phyloP scores from a whole-genome alignment of 192 early-diverging fungal genomes.

The Spizellomyces punctatus region DNA sequence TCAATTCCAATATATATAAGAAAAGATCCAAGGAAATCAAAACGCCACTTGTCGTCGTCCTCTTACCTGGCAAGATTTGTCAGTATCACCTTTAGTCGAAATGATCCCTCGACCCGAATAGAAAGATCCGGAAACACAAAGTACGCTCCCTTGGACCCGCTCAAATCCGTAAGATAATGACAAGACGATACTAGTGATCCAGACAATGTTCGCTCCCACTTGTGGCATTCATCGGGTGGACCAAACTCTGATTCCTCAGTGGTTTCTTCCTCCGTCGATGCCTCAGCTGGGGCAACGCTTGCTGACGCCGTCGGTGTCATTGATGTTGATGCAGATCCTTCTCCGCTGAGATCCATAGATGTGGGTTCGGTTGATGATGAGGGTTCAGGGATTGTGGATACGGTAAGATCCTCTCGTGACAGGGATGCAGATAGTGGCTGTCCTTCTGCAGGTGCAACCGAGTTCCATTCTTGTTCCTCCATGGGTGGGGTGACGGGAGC shows the following conservation, averaged over 20 bases:
- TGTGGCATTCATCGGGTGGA: background rate
- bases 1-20: no score
- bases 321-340: background rate
- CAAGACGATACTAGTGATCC: conserved; percentile 27
- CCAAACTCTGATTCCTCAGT: background rate
- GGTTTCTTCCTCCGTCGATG: background rate
- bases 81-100: conserved; percentile 26
- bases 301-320: background rate
- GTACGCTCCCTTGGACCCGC: conserved; percentile 33
- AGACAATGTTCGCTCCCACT: conserved; percentile 17
- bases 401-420: background rate
- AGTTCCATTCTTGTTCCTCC: conserved; percentile 1
- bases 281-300: background rate
- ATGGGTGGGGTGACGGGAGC: background rate
- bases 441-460: background rate
- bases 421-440: conserved; percentile 2
- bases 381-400: background rate
- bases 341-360: background rate
- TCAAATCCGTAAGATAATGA: conserved; percentile 26
- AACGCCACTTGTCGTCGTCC: no score
- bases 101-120: conserved; percentile 35
- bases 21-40: no score
- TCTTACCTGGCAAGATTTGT: background rate
- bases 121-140: conserved; percentile 43
- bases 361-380: background rate